Conservation (phyloP, 2,329 filamentous ascomycete species). For the Phialemoniopsis sp. region DNA sequence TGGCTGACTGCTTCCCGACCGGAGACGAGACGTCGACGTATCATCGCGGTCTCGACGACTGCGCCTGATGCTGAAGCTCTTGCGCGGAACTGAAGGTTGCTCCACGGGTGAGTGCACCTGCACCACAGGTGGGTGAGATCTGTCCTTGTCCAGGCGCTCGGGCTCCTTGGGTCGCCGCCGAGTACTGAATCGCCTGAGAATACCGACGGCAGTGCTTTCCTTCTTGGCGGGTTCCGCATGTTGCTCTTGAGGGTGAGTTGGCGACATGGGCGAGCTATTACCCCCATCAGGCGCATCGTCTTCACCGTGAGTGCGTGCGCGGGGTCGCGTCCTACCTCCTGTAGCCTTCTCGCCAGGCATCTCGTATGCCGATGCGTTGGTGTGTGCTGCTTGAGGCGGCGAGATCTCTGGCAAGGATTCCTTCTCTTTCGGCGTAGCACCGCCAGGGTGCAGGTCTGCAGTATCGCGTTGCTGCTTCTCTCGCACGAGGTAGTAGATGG, state of each 20-base stretch:
- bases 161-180: slow-evolving; percentile 65
- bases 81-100: slow-evolving; percentile 59
- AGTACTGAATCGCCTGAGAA: slow-evolving; percentile 88
- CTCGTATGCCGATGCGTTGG: slow-evolving; percentile 79
- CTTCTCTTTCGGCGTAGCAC: slow-evolving; percentile 31
- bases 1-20: slow-evolving; percentile 59
- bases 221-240: slow-evolving; percentile 66
- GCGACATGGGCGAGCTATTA: slow-evolving; percentile 52
- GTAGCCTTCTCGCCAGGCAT: slow-evolving; percentile 86
- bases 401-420: slow-evolving; percentile 66
- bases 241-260: slow-evolving; percentile 46
- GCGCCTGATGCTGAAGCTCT: slow-evolving; percentile 81
- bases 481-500: slow-evolving; percentile 92
- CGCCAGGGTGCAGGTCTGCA: slow-evolving; percentile 34
- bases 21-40: slow-evolving; percentile 37
- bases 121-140: slow-evolving; percentile 67
- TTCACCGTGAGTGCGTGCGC: slow-evolving; percentile 90
- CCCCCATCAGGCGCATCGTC: slow-evolving; percentile 77
- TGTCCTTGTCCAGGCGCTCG: slow-evolving; percentile 57
- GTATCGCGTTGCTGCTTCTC: slow-evolving; percentile 87
- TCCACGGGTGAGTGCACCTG: slow-evolving; percentile 78
- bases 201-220: slow-evolving; percentile 79
- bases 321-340: slow-evolving; percentile 75
- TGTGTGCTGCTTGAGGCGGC: slow-evolving; percentile 82
- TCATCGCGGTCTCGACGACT: slow-evolving; percentile 48